Conservation (phyloP, 2,329 filamentous ascomycete genomes). For the Karstenula rhodostoma region DNA sequence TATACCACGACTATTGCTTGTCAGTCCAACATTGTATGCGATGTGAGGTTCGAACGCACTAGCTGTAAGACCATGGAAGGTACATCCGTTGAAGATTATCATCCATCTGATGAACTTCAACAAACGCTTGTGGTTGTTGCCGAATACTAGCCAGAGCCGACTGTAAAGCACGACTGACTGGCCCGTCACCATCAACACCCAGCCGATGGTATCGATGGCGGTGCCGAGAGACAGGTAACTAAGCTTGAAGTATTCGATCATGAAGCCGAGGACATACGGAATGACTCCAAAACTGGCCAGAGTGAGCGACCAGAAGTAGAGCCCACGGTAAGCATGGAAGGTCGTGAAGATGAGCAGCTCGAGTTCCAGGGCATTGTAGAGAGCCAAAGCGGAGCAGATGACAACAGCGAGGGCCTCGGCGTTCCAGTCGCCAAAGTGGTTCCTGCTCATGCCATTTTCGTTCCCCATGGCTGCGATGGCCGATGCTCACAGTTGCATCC, state of each 20-base stretch:
- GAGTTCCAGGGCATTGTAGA: constrained; percentile 52
- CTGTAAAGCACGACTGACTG: constrained; percentile 69
- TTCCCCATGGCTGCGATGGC: constrained; percentile 12
- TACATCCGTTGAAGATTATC: constrained; percentile 62
- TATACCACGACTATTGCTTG: constrained; percentile 56
- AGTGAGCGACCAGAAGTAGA: constrained; percentile 58
- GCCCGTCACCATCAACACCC: constrained; percentile 67
- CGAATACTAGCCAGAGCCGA: constrained; percentile 65
- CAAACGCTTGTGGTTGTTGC: constrained; percentile 52
- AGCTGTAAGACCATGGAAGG: constrained; percentile 59
- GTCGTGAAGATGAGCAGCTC: constrained; percentile 54
- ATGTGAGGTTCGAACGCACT: constrained; percentile 14
- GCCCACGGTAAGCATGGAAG: constrained; percentile 54
- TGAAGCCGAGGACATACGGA: constrained; percentile 56
- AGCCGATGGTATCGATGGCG: constrained; percentile 57
- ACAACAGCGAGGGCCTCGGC: constrained; percentile 50
- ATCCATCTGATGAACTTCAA: constrained; percentile 60
- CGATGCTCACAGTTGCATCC: constrained; percentile 16
- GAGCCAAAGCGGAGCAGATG: constrained; percentile 28
- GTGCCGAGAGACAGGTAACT: constrained; percentile 41
- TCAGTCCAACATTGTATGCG: constrained; percentile 7
- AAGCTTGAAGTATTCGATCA: constrained; percentile 46
- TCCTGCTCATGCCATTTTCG: constrained; percentile 17
- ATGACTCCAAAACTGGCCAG: constrained; percentile 53
- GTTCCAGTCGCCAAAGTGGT: constrained; percentile 24